Conservation (phyloP, 352 stramenopile species). For the Globisporangium sylvaticum region DNA sequence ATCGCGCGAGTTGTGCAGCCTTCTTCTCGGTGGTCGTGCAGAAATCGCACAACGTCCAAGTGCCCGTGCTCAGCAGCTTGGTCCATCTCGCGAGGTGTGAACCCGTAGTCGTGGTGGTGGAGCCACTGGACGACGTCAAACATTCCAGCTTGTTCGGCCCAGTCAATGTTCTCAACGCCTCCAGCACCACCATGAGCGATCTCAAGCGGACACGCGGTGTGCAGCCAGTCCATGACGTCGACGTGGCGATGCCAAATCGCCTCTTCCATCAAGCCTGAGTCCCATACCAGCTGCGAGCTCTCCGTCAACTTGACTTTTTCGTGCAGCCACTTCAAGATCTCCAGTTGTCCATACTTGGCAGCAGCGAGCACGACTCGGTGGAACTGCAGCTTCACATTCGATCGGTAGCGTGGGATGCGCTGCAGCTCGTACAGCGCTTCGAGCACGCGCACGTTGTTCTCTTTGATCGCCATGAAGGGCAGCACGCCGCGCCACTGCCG, state of each 20-base stretch:
- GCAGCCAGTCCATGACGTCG: constrained; percentile 7
- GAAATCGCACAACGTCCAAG: background rate
- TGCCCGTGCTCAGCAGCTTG: constrained; percentile 9
- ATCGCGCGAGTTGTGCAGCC: constrained; percentile 8
- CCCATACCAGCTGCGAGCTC: background rate
- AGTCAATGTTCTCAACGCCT: constrained; percentile 9
- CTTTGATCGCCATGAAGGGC: constrained; percentile 10
- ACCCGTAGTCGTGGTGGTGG: background rate
- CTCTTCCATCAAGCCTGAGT: constrained; percentile 4
- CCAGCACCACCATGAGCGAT: background rate
- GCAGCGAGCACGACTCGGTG: constrained; percentile 8
- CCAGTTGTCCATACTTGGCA: constrained; percentile 3
- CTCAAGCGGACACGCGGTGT: background rate
- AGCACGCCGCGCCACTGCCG: constrained; percentile 10
- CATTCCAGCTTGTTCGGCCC: background rate
- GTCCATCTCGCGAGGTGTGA: constrained; percentile 8
- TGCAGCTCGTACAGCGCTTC: constrained; percentile 3
- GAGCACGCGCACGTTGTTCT: constrained; percentile 3
- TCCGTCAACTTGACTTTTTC: background rate
- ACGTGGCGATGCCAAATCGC: constrained; percentile 13
- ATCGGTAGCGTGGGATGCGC: background rate
- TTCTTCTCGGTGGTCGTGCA: background rate
- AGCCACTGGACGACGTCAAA: constrained; percentile 4
- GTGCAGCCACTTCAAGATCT: constrained; percentile 7
- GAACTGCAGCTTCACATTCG: constrained; percentile 10